Evolutionary conservation across 2,329 filamentous ascomycete species (phyloP), one percentile per base, ranked within the genome.

Genomic region (Coleophoma cylindrospora): DNA sequence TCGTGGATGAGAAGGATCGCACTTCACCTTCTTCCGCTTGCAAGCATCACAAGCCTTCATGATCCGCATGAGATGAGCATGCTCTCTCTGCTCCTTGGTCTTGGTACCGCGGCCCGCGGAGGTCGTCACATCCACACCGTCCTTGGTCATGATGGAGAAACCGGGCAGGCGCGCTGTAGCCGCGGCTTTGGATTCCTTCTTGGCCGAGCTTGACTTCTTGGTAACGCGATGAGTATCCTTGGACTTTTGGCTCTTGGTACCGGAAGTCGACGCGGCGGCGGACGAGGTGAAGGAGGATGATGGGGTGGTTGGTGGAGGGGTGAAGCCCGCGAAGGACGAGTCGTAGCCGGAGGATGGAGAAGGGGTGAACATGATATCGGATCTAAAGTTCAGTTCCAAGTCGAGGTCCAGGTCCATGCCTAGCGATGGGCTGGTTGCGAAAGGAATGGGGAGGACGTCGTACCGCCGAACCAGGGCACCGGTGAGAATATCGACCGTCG

Each of bases 41-140:
- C 82, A 86, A 53, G 72, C 70, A 40, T 83, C 77, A 63, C 82
- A 86, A n/a, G 82, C 82, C 69, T 84, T 84, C 64, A 84, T 80
- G 61, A 82, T 81, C 52, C 82, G 73, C 79, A 86, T 85, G 43
- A 84, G 68, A 57, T 84, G 81, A 6, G 82, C 82, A 61, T 84
- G 82, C 48, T 84, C 81, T 34, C 82, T 75, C 70, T 85, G 81
- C 70, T 84, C 81, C 72, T 82, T 83, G 47, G 82, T 83, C 70
- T 84, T 85, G 64, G 76, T 80, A 34, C 81, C 80, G 37, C 81
- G 74, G 14, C 79, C 81, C 13, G 79, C 79, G 49, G 76, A 74
- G 64, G 82, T 79, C 41, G 82, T 86, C 50, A 86, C 76, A 61
- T 86, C 82, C 40, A 70, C 68, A 44, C 82, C 82, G 55, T 83